Percentiles rank a stretch among this genome's conserved stretches.
These are phyloP conservation scores for Adiantum capillusveneris DNA, from an alignment of 75 land plant genomes.

Conservation along the genomic window DNA sequence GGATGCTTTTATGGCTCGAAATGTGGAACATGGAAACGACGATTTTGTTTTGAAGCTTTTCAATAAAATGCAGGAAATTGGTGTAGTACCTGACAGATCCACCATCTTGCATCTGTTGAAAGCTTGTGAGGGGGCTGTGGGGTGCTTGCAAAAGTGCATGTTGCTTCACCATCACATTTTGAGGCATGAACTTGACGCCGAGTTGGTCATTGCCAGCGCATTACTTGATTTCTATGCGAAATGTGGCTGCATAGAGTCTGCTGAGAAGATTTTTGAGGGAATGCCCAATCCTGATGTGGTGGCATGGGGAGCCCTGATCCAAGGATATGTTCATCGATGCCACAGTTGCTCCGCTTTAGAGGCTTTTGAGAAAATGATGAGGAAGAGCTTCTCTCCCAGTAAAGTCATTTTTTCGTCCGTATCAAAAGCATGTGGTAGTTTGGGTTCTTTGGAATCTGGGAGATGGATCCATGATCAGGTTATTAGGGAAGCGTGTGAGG, in stretches of 20 bases:
- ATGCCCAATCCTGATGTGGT: slow-evolving; percentile 10
- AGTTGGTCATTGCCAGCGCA: slow-evolving; percentile 8
- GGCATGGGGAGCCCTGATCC: slow-evolving; percentile 20
- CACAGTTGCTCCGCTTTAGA: neutral
- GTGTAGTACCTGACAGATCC: neutral
- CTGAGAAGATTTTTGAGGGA: slow-evolving; percentile 5
- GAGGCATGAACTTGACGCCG: slow-evolving; percentile 12
- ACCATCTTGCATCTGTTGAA: slow-evolving; percentile 9
- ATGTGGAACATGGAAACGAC: slow-evolving; percentile 8
- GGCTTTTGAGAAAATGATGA: slow-evolving; percentile 2
- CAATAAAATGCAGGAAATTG: slow-evolving; percentile 4
- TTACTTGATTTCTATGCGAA: slow-evolving; percentile 17
- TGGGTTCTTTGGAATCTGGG: slow-evolving; percentile 4
- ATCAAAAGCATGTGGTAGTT: slow-evolving; percentile 36
- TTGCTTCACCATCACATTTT: slow-evolving; percentile 27
- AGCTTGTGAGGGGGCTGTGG: slow-evolving; percentile 13
- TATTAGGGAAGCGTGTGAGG: slow-evolving; percentile 19
- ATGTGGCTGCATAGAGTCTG: slow-evolving; percentile 9
- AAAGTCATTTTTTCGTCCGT: slow-evolving; percentile 12
- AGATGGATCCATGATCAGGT: slow-evolving; percentile 20
- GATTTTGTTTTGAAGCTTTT: neutral
- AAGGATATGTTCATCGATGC: slow-evolving; percentile 2
- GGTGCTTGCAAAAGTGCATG: slow-evolving; percentile 19
- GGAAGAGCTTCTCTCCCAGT: neutral
- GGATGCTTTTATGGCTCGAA: neutral